Evolutionary conservation across 2,329 filamentous ascomycete species (phyloP).

Genomic region (Alternaria sp.): DNA sequence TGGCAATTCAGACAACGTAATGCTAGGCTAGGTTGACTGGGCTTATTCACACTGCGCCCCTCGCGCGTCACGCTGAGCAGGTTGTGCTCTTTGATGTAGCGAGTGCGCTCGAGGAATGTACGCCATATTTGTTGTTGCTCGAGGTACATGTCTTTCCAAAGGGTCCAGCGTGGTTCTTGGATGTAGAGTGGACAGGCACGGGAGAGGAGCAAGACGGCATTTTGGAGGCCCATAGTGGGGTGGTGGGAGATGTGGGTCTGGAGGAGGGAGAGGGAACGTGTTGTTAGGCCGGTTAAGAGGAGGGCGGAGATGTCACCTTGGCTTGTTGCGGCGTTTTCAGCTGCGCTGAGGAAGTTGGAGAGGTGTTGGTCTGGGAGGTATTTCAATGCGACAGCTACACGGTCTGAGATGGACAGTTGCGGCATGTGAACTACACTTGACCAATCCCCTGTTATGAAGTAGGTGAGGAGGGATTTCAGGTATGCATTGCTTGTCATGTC

Average conservation of each 20-base stretch:
- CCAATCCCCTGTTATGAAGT: conserved; percentile 82
- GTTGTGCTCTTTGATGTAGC: conserved; percentile 80
- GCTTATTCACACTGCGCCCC: conserved; percentile 69
- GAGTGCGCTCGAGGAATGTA: conserved; percentile 75
- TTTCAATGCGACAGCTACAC: conserved; percentile 74
- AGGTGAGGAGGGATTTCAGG: conserved; percentile 78
- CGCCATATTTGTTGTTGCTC: conserved; percentile 75
- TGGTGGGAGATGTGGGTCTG: conserved; percentile 79
- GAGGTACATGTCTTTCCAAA: conserved; percentile 80
- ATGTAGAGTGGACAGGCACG: conserved; percentile 79
- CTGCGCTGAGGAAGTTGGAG: conserved; percentile 54
- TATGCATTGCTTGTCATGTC: conserved; percentile 77
- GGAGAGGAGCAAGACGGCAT: conserved; percentile 76
- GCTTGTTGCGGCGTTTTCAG: conserved; percentile 67
- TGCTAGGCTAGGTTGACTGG: conserved; percentile 71
- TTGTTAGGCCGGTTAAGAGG: conserved; percentile 78
- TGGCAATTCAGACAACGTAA: conserved; percentile 80
- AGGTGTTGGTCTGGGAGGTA: conserved; percentile 69
- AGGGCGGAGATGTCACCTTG: conserved; percentile 80
- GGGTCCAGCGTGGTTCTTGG: conserved; percentile 75
- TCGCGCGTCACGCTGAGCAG: conserved; percentile 70
- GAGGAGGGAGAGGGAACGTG: conserved; percentile 76
- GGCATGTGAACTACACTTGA: conserved; percentile 74
- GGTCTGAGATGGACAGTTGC: conserved; percentile 77
- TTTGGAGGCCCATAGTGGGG: conserved; percentile 72